Conservation (phyloP, 2,329 filamentous ascomycete species). For the Teratosphaeria destructans region DNA sequence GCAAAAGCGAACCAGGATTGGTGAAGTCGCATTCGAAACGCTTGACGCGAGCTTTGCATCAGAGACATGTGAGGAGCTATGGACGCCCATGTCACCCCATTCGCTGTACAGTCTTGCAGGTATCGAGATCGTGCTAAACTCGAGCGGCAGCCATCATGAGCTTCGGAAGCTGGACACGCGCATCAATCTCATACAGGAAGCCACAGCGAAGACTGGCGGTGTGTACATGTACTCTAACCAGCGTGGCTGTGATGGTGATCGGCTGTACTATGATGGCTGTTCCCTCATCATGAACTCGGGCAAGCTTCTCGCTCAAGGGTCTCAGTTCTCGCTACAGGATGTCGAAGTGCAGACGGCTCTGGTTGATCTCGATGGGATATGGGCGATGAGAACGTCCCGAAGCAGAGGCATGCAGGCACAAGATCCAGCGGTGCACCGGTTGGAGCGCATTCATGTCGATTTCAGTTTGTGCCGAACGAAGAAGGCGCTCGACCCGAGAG, state of each 20-base stretch:
- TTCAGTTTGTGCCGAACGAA: constrained; percentile 30
- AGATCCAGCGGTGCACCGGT: constrained; percentile 31
- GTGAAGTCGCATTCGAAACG: constrained; percentile 54
- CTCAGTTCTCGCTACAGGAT: constrained; percentile 53
- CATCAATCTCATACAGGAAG: constrained; percentile 55
- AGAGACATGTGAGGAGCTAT: constrained; percentile 61
- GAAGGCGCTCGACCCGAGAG: constrained; percentile 11
- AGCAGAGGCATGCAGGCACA: constrained; percentile 51
- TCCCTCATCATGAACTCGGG: constrained; percentile 55
- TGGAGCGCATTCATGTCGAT: constrained; percentile 36
- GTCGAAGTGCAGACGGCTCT: constrained; percentile 46
- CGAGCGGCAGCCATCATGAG: constrained; percentile 56
- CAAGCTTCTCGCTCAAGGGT: constrained; percentile 53
- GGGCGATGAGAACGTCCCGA: constrained; percentile 47
- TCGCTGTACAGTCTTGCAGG: constrained; percentile 56
- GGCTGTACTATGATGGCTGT: constrained; percentile 53
- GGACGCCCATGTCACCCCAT: constrained; percentile 49
- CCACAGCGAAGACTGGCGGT: constrained; percentile 52
- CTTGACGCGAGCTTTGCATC: constrained; percentile 53
- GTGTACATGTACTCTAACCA: constrained; percentile 57
- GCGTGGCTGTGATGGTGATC: constrained; percentile 46
- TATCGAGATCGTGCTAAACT: constrained; percentile 52
- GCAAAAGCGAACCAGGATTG: constrained; percentile 51
- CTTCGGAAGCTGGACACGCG: constrained; percentile 54
- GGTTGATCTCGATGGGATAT: constrained; percentile 58